Evolutionary conservation across 768 basidiomycete species (phyloP).

Genomic region (Xerocomellus dryophilus): DNA sequence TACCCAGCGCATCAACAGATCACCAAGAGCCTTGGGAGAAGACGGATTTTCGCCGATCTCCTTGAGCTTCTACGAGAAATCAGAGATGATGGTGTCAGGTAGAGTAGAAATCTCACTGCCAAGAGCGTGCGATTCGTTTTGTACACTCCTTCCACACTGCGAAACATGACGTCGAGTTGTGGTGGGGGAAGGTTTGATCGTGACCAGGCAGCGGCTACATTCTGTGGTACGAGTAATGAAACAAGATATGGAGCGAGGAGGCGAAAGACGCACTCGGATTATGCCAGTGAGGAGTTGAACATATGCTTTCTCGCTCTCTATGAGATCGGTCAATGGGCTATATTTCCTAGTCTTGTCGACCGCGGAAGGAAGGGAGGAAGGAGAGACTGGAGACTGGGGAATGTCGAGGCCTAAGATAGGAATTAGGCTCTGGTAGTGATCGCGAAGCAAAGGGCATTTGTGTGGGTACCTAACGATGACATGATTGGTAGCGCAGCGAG

Average conservation of each 20-base stretch:
- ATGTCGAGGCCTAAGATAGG: constrained; percentile 20
- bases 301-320: constrained; percentile 90
- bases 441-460: neutral
- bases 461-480: constrained; percentile 26
- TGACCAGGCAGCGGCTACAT: constrained; percentile 98
- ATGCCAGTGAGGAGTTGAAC: constrained; percentile 87
- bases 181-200: constrained; percentile 89
- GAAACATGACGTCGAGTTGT: constrained; percentile 91
- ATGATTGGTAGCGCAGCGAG: neutral
- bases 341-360: constrained; percentile 56
- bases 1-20: constrained; percentile 97
- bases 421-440: constrained; percentile 17
- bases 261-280: constrained; percentile 67
- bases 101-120: constrained; percentile 41
- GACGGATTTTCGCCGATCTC: constrained; percentile 92
- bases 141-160: constrained; percentile 89
- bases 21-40: constrained; percentile 90
- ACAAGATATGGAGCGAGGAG: neutral
- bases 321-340: constrained; percentile 88
- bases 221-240: constrained; percentile 47
- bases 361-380: constrained; percentile 23
- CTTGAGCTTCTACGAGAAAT: constrained; percentile 71
- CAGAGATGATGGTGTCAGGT: constrained; percentile 1
- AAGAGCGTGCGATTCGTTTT: constrained; percentile 84
- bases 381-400: constrained; percentile 22